A percentile compares a stretch with the other conserved stretches of the same genome.
Conservation (phyloP, 2,329 filamentous ascomycete genomes). For the Penicillium sp. region DNA sequence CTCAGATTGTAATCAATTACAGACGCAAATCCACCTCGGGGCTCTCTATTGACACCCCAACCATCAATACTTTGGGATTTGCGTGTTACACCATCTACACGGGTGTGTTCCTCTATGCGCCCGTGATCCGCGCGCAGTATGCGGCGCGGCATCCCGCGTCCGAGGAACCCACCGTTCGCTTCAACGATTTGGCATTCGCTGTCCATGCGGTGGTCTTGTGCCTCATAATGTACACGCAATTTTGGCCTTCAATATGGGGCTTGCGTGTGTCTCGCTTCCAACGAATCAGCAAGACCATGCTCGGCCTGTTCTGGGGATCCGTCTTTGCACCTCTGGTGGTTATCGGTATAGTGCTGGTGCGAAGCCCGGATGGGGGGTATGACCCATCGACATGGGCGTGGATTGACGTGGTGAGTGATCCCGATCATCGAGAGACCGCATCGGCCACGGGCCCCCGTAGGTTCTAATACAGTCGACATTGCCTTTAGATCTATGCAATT, state of each 20-base stretch:
- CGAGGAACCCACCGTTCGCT: constrained; percentile 76
- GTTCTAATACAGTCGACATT: constrained; percentile 1
- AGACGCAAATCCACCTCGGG: constrained; percentile 74
- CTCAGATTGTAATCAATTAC: constrained; percentile 80
- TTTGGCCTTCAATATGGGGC: constrained; percentile 70
- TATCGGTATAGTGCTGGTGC: constrained; percentile 42
- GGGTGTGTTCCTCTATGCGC: constrained; percentile 72
- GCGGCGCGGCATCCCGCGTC: constrained; percentile 71
- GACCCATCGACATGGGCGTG: constrained; percentile 58
- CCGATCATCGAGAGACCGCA: neutral
- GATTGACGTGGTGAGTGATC: constrained; percentile 59
- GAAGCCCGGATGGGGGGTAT: constrained; percentile 43
- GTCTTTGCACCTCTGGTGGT: constrained; percentile 46
- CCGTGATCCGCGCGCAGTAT: constrained; percentile 76
- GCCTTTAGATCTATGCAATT: constrained; percentile 59
- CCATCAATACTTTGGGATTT: constrained; percentile 63
- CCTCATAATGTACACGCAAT: constrained; percentile 72
- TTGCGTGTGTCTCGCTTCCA: constrained; percentile 61
- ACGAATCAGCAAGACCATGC: constrained; percentile 60
- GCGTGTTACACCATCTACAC: constrained; percentile 73
- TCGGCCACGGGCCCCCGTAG: too few species aligned
- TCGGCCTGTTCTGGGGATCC: constrained; percentile 69
- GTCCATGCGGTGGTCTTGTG: constrained; percentile 74
- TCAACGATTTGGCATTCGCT: constrained; percentile 90
- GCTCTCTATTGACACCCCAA: constrained; percentile 84